phyloP scores from a whole-genome alignment of 257 asterid species.

The Verbena officinalis region DNA sequence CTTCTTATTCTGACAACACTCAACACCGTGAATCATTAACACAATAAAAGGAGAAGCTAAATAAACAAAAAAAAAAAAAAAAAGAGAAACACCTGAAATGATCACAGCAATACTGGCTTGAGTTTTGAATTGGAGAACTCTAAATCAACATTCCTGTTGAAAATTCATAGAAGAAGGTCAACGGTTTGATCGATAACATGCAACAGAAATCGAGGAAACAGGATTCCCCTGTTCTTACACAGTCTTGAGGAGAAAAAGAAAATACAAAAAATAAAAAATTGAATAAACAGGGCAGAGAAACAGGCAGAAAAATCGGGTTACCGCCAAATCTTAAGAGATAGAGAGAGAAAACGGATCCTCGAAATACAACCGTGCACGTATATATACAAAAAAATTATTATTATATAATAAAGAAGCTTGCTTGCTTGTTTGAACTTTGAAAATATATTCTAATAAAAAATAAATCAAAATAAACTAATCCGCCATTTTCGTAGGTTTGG shows the following conservation, averaged over 20 bases:
- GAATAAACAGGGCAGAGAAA: constrained; percentile 24
- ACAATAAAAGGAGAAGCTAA: neutral
- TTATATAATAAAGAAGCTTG: constrained; percentile 16
- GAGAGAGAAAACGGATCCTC: constrained; percentile 41
- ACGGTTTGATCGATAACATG: constrained; percentile 27
- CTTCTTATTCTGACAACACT: constrained; percentile 6
- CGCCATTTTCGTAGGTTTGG: constrained; percentile 51
- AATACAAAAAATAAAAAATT: constrained; percentile 12
- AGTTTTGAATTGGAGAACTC: constrained; percentile 23
- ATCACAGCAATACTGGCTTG: constrained; percentile 32
- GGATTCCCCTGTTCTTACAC: constrained; percentile 18
- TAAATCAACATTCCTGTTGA: constrained; percentile 26
- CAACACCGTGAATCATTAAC: neutral
- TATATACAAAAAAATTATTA: no score
- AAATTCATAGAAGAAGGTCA: constrained; percentile 34
- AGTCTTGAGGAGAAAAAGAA: constrained; percentile 5
- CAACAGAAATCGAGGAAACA: constrained; percentile 28
- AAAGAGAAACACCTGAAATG: neutral
- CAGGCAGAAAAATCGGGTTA: constrained; percentile 48
- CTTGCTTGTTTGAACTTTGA: no score
- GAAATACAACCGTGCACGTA: constrained; percentile 35
- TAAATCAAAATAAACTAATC: constrained; percentile 23
- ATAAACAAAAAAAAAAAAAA: neutral
- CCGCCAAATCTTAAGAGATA: constrained; percentile 54
- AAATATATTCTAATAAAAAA: neutral